Evolutionary conservation across 1,139 yeast species (phyloP), one percentile per base, ranked within the genome.

Genomic region (Candida smagusa): DNA sequence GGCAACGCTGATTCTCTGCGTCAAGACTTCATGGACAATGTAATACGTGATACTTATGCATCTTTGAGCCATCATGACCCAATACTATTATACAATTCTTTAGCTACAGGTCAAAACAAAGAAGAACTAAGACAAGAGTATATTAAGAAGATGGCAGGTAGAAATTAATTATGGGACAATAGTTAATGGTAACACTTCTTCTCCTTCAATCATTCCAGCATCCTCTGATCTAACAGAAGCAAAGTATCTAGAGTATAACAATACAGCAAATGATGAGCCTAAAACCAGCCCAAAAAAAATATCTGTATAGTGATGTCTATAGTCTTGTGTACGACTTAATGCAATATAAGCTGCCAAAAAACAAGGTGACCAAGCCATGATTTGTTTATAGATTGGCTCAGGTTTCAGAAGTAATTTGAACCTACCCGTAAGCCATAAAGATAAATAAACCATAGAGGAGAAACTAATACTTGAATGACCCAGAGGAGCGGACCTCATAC

Each of bases 261-360:
- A 23, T 57, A 66, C 61, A 2, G 82, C 81, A 30, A 79, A 52
- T 2, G 57, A 41, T 2, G 63, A 47, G 2, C 88, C 88, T 8
- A 83, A 53, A 2, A 63, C 9, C 0, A 72, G 59, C 2, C 95
- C 95, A 35, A 77, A 56, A 2, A 77, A 47, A 12, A 86, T 74
- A 54, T 86, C 95, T 27, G 75, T 62, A 50, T 80, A 82, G 56
- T 84, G 89, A 52, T 86, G 95, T 50, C 90, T 67, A 54, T 84
- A 84, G 54, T 86, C 95, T 51, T 81, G 84, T 11, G 83, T 76
- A 45, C 87, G 64, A 37, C 81, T 74, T 40, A 79, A 56, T 0
- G 84, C 83, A 42, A 81, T 68, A 50, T 54, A 48, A 7, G 49
- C 39, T 6, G 61, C 51, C 30, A 48, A 34, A 13, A 50, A 38